A percentile compares a stretch with the other conserved stretches of the same genome.
These are phyloP conservation scores for Ophiobolus disseminans DNA, from an alignment of 2,329 filamentous ascomycete genomes.

Conservation along the genomic window DNA sequence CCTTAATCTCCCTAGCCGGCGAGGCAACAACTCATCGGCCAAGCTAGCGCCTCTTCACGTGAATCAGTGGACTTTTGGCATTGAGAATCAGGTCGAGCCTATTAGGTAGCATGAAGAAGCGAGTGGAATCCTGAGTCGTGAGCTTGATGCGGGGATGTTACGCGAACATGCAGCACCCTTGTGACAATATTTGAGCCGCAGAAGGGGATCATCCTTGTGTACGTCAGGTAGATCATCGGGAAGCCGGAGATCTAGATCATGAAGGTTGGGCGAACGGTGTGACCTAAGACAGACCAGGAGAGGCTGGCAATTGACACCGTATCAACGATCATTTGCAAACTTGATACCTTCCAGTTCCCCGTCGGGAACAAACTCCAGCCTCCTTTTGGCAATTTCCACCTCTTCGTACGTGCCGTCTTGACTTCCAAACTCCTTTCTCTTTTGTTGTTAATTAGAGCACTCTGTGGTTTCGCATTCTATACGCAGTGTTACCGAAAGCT, in stretches of 20 bases:
- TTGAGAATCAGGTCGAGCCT: not conserved
- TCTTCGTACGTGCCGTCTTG: too few relatives aligned
- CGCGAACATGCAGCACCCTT: not conserved
- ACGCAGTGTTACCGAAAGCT: not conserved
- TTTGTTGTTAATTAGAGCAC: not conserved
- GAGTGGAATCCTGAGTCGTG: not conserved
- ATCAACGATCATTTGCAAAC: too few relatives aligned
- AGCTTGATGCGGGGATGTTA: not conserved
- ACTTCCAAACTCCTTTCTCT: not conserved
- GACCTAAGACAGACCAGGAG: too few relatives aligned
- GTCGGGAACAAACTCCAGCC: too few relatives aligned
- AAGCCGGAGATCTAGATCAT: not conserved
- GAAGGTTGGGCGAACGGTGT: too few relatives aligned
- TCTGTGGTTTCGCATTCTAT: not conserved
- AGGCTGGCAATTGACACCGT: too few relatives aligned
- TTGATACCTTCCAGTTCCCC: too few relatives aligned
- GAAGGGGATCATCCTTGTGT: not conserved
- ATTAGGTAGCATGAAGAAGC: not conserved
- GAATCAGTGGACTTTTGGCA: not conserved
- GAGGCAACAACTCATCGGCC: not conserved
- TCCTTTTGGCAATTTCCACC: too few relatives aligned
- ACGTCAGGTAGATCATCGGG: not conserved
- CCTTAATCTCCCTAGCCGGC: constrained; percentile 1
- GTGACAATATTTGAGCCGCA: not conserved
- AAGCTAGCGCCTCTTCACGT: not conserved